Percentiles rank a stretch among this genome's conserved stretches.
phyloP scores from a whole-genome alignment of 1,139 yeast species.

The Magnusiomyces ingens region DNA sequence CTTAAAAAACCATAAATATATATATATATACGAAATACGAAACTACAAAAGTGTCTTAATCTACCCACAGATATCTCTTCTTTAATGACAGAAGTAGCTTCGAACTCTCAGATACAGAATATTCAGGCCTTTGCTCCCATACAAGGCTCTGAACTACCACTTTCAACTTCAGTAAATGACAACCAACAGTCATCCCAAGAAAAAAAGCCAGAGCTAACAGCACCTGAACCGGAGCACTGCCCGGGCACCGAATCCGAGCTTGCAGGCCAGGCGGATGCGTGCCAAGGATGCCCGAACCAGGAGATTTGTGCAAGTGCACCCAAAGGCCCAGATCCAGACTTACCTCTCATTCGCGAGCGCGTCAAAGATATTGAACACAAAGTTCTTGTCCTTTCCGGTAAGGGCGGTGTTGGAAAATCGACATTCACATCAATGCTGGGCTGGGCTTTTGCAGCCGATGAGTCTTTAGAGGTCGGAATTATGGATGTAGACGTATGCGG shows the following conservation, averaged over 20 bases:
- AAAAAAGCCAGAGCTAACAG: conserved; percentile 18
- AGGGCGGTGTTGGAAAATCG: conserved; percentile 98
- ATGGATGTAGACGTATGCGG: conserved; percentile 98
- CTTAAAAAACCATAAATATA: neutral
- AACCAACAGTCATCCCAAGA: neutral
- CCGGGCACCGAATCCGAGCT: conserved; percentile 94
- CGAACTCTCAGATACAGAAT: too few species aligned
- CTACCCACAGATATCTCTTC: neutral
- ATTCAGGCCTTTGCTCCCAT: too few species aligned
- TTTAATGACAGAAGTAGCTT: neutral
- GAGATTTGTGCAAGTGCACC: conserved; percentile 82
- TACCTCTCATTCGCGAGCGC: conserved; percentile 67
- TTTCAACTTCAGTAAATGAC: neutral
- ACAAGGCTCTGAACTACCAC: too few species aligned
- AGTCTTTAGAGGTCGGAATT: conserved; percentile 81
- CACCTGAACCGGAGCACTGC: conserved; percentile 79
- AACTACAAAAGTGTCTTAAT: neutral
- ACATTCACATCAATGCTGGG: conserved; percentile 92
- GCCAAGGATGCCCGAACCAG: conserved; percentile 92
- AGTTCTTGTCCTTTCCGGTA: conserved; percentile 81
- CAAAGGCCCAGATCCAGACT: conserved; percentile 93
- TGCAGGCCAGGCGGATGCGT: conserved; percentile 93
- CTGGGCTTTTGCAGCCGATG: conserved; percentile 93
- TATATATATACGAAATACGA: conserved; percentile 2
- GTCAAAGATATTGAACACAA: conserved; percentile 70